These are phyloP conservation scores for Chlorophyllum brunneum DNA, from an alignment of 768 basidiomycete species.

Conservation along the genomic window DNA sequence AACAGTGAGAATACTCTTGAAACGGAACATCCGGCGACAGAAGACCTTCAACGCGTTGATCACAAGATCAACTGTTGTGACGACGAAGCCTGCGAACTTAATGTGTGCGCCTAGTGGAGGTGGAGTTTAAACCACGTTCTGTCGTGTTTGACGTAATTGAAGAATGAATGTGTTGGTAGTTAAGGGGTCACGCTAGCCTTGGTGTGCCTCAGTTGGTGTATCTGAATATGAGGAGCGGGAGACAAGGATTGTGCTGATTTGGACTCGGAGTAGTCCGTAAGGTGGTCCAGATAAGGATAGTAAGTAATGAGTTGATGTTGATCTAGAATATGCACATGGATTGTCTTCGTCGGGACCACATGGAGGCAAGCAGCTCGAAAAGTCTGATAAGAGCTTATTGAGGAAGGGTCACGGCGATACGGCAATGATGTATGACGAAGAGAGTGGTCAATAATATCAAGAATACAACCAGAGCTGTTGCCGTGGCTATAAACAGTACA, in stretches of 20 bases:
- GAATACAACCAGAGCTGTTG: no score
- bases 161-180: not conserved
- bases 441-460: no score
- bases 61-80: not conserved
- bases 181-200: not conserved
- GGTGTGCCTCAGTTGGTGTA: not conserved
- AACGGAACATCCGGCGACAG: not conserved
- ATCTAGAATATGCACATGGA: not conserved
- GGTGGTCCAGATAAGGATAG: no score
- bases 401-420: constrained; percentile 1
- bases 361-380: not conserved
- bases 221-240: not conserved
- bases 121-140: not conserved
- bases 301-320: not conserved
- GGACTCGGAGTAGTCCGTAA: no score
- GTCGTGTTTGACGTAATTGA: not conserved
- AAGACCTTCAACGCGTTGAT: not conserved
- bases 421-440: not conserved
- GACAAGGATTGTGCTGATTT: no score
- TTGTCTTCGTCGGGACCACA: not conserved
- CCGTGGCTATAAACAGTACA: not conserved
- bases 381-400: not conserved
- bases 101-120: not conserved
- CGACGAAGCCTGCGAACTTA: not conserved
- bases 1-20: no score